Evolutionary conservation across 257 asterid genomes (phyloP).

Genomic region (Ballota nigra): DNA sequence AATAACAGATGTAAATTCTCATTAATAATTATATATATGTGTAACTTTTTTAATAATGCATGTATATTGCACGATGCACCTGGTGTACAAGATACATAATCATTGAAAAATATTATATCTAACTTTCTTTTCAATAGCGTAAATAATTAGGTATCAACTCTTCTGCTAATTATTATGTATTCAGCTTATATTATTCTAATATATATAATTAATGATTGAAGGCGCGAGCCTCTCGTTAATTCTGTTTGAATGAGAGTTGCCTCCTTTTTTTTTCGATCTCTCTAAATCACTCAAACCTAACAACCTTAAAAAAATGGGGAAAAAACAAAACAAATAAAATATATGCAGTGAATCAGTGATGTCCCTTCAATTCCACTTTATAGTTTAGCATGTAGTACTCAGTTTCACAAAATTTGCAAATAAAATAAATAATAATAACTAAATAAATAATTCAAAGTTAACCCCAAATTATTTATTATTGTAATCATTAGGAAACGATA

Average conservation of each 20-base stretch:
- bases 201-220: no score
- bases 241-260: neutral
- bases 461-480: slow-evolving; percentile 14
- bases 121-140: no score
- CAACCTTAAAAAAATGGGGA: neutral
- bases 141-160: no score
- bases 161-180: no score
- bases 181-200: neutral
- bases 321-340: neutral
- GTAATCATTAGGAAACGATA: slow-evolving; percentile 26
- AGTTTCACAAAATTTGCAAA: slow-evolving; percentile 28
- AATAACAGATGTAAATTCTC: no score
- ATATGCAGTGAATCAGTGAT: slow-evolving; percentile 11
- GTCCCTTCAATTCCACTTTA: slow-evolving; percentile 27
- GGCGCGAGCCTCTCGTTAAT: neutral
- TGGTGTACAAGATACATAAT: no score
- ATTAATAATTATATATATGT: no score
- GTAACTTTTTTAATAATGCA: no score
- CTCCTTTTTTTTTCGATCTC: neutral
- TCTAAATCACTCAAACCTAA: neutral
- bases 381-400: slow-evolving; percentile 28
- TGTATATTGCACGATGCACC: no score
- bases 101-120: no score
- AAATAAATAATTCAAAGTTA: neutral
- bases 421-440: neutral